Base-by-base conservation (phyloP, 305 asterid genomes). In the Fraxinus ornus region DNA sequence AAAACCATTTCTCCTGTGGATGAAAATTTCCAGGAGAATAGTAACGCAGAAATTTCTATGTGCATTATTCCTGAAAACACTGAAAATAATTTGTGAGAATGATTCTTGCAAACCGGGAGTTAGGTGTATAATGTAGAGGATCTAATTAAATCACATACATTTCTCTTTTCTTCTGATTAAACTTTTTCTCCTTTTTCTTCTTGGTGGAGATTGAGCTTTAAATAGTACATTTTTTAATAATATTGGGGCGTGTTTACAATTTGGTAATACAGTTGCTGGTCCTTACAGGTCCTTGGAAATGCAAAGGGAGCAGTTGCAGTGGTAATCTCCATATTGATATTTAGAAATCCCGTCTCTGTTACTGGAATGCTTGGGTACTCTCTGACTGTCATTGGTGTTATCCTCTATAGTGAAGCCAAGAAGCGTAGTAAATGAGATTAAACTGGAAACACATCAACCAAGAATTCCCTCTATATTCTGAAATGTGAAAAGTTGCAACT, bases 291-390 rank as follows among this genome's bases (percentile, higher is more conserved):
- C 62, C 92, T 93, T 79, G 97, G 97, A 81, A 93, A 92, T 62
- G 97, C 97, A 0, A 92, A 92, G 86, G 95, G 97, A 36, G 95
- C 95, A 17, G 93, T 91, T 78, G 95, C 94, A 32, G 97, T 92
- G 76, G 94, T 92, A 13, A 85, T 91, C 73, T 92, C 95, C 77
- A 92, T 92, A 81, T 79, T 91, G 85, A 92, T 92, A 68, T 92
- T 92, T 78, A 90, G 86, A 87, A 91, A 92, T 66, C 95, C 97
- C 3, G 93, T 92, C 55, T 92, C 97, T 13, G 85, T 91, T n/a
- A 91, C 90, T 0, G 97, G 97, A 78, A 90, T 93, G 97, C 88
- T 88, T 4, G 97, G 97, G 44, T 93, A 92, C 75, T 72, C 84
- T 37, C 90, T 93, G 13, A 92, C 97, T 4, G 90, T 93, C 68